Conservation (phyloP, 2,329 filamentous ascomycete genomes). For the Cladosporium sp. region DNA sequence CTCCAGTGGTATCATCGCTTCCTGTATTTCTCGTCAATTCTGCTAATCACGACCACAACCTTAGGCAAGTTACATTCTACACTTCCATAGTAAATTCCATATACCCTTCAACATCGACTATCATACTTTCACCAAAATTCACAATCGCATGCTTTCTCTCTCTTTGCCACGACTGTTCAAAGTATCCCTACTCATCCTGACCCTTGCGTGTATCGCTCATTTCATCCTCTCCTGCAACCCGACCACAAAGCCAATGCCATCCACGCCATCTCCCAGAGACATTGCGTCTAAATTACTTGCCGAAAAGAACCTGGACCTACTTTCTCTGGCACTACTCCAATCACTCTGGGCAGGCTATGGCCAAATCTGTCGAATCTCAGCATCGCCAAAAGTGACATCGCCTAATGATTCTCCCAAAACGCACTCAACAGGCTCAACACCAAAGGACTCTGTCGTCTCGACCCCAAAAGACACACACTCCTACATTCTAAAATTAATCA, state of each 20-base stretch:
- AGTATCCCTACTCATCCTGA: neutral
- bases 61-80: too few relatives aligned
- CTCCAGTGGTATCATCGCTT: too few relatives aligned
- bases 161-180: too few relatives aligned
- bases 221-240: neutral
- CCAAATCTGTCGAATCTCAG: constrained; percentile 52
- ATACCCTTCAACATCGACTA: too few relatives aligned
- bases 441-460: constrained; percentile 20
- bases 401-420: neutral
- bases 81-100: too few relatives aligned
- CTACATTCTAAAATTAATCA: constrained; percentile 57
- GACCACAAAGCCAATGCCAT: neutral
- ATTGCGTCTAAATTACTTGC: neutral
- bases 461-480: constrained; percentile 18
- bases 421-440: constrained; percentile 6
- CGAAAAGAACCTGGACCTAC: neutral
- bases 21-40: too few relatives aligned
- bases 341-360: constrained; percentile 47
- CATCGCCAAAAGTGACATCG: constrained; percentile 23
- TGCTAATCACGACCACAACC: too few relatives aligned
- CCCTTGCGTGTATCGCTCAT: neutral
- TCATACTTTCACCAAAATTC: too few relatives aligned
- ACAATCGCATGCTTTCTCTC: too few relatives aligned
- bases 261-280: neutral
- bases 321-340: constrained; percentile 28